Conservation (phyloP, 2,329 filamentous ascomycete species). For the Sphaerulina vaccinii region DNA sequence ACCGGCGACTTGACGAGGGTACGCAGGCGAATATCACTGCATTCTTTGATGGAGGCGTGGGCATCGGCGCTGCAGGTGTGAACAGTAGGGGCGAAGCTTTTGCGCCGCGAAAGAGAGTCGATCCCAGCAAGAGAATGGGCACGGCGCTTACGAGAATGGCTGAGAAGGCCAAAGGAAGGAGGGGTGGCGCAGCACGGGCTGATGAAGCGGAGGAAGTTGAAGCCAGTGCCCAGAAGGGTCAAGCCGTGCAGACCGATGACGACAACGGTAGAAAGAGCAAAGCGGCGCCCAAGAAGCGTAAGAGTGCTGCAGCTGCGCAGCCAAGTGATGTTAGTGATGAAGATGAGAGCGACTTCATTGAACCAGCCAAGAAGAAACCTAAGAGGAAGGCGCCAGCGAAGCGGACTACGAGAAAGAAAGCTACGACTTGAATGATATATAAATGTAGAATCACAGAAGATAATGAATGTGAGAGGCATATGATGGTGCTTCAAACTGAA, state of each 20-base stretch:
- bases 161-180: conserved; percentile 49
- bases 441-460: too few species aligned
- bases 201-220: neutral
- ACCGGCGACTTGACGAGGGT: conserved; percentile 79
- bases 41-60: conserved; percentile 76
- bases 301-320: neutral
- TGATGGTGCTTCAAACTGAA: too few species aligned
- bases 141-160: conserved; percentile 69
- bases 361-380: neutral
- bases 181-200: conserved; percentile 6
- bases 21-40: conserved; percentile 96
- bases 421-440: neutral
- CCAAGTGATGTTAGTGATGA: neutral
- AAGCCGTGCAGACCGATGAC: neutral
- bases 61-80: conserved; percentile 55
- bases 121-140: conserved; percentile 72
- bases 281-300: neutral
- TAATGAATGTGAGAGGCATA: too few species aligned
- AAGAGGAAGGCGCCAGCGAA: neutral
- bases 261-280: neutral
- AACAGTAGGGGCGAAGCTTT: conserved; percentile 56
- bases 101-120: conserved; percentile 64
- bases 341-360: conserved; percentile 2
- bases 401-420: neutral
- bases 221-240: neutral